A percentile compares a stretch with the other conserved stretches of the same genome.
phyloP scores from a whole-genome alignment of 768 basidiomycete genomes.

The Termitomyces eurrhizus region DNA sequence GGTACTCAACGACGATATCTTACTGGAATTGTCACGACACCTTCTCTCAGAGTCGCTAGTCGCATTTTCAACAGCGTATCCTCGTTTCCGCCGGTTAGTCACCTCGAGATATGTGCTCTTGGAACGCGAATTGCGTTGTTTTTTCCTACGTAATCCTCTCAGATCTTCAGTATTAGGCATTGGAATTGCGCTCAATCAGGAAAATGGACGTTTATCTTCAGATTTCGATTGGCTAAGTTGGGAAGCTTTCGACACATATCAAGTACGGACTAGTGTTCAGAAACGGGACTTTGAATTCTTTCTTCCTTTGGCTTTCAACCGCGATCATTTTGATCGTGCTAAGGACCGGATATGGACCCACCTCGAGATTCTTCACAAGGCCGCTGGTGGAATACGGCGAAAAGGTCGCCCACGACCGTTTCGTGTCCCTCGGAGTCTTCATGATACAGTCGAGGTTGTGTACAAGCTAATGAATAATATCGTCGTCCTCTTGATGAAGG shows the following conservation, averaged over 20 bases:
- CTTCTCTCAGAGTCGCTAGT: constrained; percentile 37
- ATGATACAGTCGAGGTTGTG: constrained; percentile 31
- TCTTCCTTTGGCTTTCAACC: constrained; percentile 41
- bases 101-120: constrained; percentile 31
- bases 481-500: constrained; percentile 41
- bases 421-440: constrained; percentile 17
- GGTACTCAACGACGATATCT: constrained; percentile 33
- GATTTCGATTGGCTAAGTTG: constrained; percentile 46
- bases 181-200: constrained; percentile 30
- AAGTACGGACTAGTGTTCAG: constrained; percentile 35
- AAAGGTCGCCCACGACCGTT: constrained; percentile 11
- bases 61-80: constrained; percentile 33
- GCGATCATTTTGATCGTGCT: constrained; percentile 32
- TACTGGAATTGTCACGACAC: constrained; percentile 27
- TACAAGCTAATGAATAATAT: constrained; percentile 45
- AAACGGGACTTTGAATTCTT: constrained; percentile 38
- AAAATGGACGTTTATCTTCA: constrained; percentile 31
- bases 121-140: constrained; percentile 40
- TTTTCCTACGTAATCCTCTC: constrained; percentile 39
- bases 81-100: constrained; percentile 32
- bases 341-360: constrained; percentile 29
- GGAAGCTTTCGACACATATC: constrained; percentile 34
- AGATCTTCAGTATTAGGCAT: constrained; percentile 36
- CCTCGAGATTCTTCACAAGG: constrained; percentile 28
- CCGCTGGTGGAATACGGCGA: constrained; percentile 18